phyloP scores from a whole-genome alignment of 805 yeast species.

The Lipomyces kockii region DNA sequence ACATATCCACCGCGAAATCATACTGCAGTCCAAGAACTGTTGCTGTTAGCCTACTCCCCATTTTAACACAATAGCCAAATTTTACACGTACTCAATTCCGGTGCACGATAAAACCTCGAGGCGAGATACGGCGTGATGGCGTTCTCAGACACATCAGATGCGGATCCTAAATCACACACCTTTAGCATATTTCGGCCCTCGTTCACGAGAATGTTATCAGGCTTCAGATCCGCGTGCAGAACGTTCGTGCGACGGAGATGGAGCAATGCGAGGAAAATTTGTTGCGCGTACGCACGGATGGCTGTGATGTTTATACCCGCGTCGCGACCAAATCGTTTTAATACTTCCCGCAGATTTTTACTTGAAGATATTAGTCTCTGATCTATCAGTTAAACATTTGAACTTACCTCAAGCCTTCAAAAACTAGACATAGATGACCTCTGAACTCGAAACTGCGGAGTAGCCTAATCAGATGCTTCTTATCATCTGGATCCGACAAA shows the following conservation, averaged over 20 bases:
- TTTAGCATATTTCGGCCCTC: conserved; percentile 66
- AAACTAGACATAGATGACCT: conserved; percentile 83
- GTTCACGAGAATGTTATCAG: conserved; percentile 82
- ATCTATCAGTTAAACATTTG: too few relatives aligned
- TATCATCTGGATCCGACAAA: conserved; percentile 64
- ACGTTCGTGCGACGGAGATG: conserved; percentile 71
- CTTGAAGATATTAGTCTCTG: conserved; percentile 40
- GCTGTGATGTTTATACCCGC: conserved; percentile 76
- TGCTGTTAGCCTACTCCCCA: neutral
- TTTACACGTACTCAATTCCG: conserved; percentile 53
- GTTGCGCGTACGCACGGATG: conserved; percentile 70
- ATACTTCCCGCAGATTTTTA: conserved; percentile 72
- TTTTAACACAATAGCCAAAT: too few relatives aligned
- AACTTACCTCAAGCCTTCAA: conserved; percentile 62
- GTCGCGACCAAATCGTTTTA: conserved; percentile 81
- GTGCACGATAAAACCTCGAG: conserved; percentile 78
- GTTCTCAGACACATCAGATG: conserved; percentile 49
- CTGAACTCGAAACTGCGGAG: conserved; percentile 80
- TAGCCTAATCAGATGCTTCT: conserved; percentile 67
- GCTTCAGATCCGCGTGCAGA: conserved; percentile 90
- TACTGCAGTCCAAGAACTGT: conserved; percentile 64
- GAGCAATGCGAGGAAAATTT: conserved; percentile 70
- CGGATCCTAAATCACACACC: conserved; percentile 89
- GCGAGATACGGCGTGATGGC: conserved; percentile 45
- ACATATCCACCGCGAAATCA: conserved; percentile 73